Evolutionary conservation across 768 basidiomycete genomes (phyloP), one percentile per base, ranked within the genome.

Genomic region (Lentinula detonsa): DNA sequence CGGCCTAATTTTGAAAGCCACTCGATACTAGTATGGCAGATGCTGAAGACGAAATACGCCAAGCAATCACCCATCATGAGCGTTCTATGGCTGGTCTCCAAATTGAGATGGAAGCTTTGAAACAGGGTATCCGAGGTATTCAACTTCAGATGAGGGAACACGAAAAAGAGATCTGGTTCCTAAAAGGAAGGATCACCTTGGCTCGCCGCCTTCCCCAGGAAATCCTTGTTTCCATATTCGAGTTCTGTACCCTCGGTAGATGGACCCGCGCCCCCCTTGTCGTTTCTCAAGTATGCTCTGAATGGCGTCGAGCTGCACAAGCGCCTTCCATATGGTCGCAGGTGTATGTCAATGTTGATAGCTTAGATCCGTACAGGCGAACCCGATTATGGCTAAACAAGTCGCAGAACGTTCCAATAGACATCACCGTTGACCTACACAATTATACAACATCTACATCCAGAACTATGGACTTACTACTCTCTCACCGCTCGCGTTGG

Each of bases 191-290:
- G 39, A 77, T 81, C 49, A 83, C 84, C 1, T 76, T 86, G 43
- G 85, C 84, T 7, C 76, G 77, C n/a, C 81, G 79, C 23, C 73
- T 85, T 59, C 83, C 84, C 4, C 71, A 72, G 1, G 85, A 87
- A 66, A 69, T 86, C 28, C 75, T 87, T 28, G 79, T 79, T 33
- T 68, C 71, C 61, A 80, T 87, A 37, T 83, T 87, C 65, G 79
- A 82, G 61, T 70, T 74, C 42, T 83, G 82, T 68, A 76, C 78
- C 4, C 70, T 70, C 21, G 74, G 76, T 50, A 80, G 81, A 11
- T 85, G 82, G 81, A 79, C 78, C 31, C 75, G 77, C 31, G 82
- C 79, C 18, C 85, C 85, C 18, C 67, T 87, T 13, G 73, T 78
- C 35, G 77, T 76, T 45, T 86, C 85, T 9, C 81, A 84, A 51